phyloP scores from a whole-genome alignment of 1,284 basidiomycete genomes.

The Sanguinoderma infundibulare region DNA sequence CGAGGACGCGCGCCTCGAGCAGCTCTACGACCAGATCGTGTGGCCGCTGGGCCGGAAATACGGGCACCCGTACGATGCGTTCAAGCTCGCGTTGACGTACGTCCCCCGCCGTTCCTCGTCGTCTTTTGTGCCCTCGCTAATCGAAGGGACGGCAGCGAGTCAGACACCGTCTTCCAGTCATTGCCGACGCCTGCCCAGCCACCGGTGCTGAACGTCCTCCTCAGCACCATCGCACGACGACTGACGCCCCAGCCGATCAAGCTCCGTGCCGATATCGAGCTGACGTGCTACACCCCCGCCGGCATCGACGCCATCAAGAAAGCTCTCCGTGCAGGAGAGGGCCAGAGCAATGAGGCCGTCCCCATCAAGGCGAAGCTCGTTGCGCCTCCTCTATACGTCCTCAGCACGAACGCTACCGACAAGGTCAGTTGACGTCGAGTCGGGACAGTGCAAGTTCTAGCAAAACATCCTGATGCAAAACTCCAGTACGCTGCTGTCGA shows the following conservation, averaged over 20 bases:
- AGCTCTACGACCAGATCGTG: constrained; percentile 88
- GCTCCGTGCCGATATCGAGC: constrained; percentile 96
- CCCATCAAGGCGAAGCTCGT: constrained; percentile 98
- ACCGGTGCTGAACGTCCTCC: constrained; percentile 70
- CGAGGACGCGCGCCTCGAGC: constrained; percentile 80
- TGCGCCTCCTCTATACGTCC: constrained; percentile 94
- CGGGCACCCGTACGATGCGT: constrained; percentile 97
- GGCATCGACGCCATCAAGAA: constrained; percentile 99
- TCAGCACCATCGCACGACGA: constrained; percentile 90
- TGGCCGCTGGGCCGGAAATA: constrained; percentile 96
- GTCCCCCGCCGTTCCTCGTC: constrained; percentile 37
- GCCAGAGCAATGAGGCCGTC: constrained; percentile 85
- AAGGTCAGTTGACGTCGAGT: constrained; percentile 58
- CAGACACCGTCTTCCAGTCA: constrained; percentile 83
- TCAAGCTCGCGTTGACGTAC: constrained; percentile 93
- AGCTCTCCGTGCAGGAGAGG: constrained; percentile 89
- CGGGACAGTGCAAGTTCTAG: neutral
- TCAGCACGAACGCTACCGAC: constrained; percentile 96
- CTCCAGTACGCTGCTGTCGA: constrained; percentile 86
- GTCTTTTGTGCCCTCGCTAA: neutral
- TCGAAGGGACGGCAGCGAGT: constrained; percentile 62
- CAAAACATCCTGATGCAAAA: neutral
- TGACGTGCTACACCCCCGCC: constrained; percentile 95
- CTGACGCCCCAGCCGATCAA: constrained; percentile 99
- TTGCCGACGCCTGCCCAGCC: constrained; percentile 68